Evolutionary conservation across 2,329 filamentous ascomycete species (phyloP).

Genomic region (Sclerotinia trifoliorum): DNA sequence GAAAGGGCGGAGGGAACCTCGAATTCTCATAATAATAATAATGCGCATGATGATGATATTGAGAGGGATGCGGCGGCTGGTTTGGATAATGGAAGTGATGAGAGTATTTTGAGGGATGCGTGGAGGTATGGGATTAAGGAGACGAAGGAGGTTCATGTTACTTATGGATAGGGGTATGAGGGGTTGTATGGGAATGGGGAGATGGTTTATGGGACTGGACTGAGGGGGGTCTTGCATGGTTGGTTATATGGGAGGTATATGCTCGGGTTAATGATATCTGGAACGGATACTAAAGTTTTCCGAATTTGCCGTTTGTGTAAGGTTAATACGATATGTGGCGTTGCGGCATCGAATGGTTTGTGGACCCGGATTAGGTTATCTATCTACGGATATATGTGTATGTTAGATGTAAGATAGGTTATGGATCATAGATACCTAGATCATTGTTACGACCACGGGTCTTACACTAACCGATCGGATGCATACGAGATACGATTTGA

Average conservation of each 20-base stretch:
- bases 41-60: not conserved
- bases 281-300: too few species aligned
- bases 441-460: too few species aligned
- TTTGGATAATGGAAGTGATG: slow-evolving; percentile 18
- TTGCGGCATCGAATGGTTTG: not conserved
- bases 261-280: too few species aligned
- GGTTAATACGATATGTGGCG: not conserved
- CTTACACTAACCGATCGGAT: too few species aligned
- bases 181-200: not conserved
- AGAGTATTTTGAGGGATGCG: slow-evolving; percentile 16
- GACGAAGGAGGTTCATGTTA: slow-evolving; percentile 7
- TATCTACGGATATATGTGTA: not conserved
- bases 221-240: too few species aligned
- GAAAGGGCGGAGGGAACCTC: not conserved
- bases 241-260: too few species aligned
- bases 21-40: not conserved
- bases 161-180: not conserved
- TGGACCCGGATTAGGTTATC: too few species aligned
- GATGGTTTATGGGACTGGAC: not conserved
- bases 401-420: not conserved
- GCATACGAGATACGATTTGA: too few species aligned
- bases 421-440: not conserved
- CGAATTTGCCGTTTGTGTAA: too few species aligned
- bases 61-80: not conserved
- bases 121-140: slow-evolving; percentile 14